Conservation (phyloP, 202 grass and related monocot genomes). For the Alloteropsis angusta region DNA sequence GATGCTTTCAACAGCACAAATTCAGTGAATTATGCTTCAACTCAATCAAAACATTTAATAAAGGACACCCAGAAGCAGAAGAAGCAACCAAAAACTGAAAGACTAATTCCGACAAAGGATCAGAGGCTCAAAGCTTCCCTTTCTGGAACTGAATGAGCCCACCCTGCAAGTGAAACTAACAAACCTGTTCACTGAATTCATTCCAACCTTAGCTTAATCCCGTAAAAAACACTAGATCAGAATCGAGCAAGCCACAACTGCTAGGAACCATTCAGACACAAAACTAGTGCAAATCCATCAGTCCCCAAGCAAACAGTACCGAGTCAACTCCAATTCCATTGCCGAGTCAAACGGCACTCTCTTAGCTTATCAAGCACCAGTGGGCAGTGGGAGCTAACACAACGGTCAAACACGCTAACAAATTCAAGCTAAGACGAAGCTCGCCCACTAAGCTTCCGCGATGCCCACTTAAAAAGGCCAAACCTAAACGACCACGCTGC, state of each 20-base stretch:
- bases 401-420: neutral
- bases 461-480: neutral
- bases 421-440: neutral
- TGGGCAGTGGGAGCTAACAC: neutral
- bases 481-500: neutral
- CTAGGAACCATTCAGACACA: neutral
- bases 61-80: neutral
- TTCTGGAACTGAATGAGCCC: neutral
- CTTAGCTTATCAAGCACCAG: conserved; percentile 2
- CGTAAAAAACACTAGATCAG: neutral
- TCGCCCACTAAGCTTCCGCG: neutral
- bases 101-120: neutral
- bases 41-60: neutral
- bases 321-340: conserved; percentile 13
- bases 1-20: neutral
- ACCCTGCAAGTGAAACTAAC: neutral
- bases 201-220: neutral
- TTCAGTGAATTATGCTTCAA: neutral
- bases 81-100: neutral
- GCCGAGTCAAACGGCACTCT: conserved; percentile 14
- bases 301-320: neutral
- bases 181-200: neutral
- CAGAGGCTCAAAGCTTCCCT: neutral
- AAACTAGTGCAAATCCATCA: neutral
- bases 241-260: neutral